These are phyloP conservation scores for Torrubiella hemipterigena DNA, from an alignment of 2,329 filamentous ascomycete species.

Conservation along the genomic window DNA sequence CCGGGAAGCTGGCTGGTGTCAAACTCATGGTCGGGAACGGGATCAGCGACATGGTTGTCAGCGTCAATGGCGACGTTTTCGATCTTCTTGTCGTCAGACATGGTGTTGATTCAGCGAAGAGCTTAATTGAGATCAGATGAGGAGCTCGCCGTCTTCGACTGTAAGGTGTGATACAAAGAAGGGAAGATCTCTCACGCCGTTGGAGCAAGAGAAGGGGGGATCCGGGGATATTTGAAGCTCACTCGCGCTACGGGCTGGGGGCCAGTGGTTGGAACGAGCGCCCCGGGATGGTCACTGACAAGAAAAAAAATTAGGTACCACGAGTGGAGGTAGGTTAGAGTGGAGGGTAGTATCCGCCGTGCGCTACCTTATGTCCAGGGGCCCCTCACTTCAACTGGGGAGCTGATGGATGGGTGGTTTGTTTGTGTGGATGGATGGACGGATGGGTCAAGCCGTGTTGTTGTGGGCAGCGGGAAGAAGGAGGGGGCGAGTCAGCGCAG, in stretches of 20 bases:
- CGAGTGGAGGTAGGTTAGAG: constrained; percentile 5
- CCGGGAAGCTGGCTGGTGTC: constrained; percentile 29
- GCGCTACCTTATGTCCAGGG: neutral
- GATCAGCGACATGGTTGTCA: constrained; percentile 7
- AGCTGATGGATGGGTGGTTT: neutral
- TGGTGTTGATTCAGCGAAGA: constrained; percentile 1
- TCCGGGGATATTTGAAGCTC: constrained; percentile 8
- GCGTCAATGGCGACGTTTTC: constrained; percentile 1
- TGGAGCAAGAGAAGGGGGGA: constrained; percentile 6
- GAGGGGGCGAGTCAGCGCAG: no score
- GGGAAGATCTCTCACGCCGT: no score
- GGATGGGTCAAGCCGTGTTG: constrained; percentile 1
- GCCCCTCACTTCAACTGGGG: no score
- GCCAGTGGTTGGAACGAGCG: neutral
- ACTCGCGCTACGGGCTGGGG: neutral
- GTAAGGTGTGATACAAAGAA: no score
- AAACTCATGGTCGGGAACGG: constrained; percentile 3
- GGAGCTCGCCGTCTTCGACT: constrained; percentile 1
- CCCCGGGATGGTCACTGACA: no score
- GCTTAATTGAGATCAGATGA: constrained; percentile 2
- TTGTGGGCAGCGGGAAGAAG: neutral
- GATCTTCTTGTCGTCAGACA: constrained; percentile 5
- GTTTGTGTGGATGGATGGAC: constrained; percentile 1
- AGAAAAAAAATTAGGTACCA: neutral
- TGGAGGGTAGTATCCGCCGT: constrained; percentile 9